Conservation (phyloP, 2,329 filamentous ascomycete species). For the Beauveria pseudobassiana region DNA sequence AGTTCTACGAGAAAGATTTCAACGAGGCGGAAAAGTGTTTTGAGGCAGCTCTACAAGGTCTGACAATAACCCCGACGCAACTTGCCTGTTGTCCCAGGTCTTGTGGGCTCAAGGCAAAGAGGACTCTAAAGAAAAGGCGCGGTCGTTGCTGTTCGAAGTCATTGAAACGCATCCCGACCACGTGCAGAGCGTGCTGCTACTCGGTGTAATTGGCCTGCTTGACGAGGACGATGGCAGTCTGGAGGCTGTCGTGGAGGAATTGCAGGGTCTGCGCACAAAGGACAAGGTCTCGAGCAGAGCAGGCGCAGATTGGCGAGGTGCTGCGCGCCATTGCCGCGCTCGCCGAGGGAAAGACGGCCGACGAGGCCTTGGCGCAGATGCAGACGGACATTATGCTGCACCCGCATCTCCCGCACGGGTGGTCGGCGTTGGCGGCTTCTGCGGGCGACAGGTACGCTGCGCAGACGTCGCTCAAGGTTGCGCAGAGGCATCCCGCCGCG, state of each 20-base stretch:
- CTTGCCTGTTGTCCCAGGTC: constrained; percentile 82
- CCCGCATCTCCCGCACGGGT: constrained; percentile 71
- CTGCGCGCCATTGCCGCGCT: constrained; percentile 65
- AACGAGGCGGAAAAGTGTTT: constrained; percentile 72
- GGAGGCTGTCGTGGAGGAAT: constrained; percentile 71
- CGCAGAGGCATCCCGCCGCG: constrained; percentile 63
- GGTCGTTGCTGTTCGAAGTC: constrained; percentile 71
- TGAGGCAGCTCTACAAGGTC: constrained; percentile 68
- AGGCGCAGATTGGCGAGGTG: constrained; percentile 64
- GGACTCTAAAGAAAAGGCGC: constrained; percentile 65
- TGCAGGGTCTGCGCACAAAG: constrained; percentile 63
- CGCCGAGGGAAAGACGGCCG: constrained; percentile 38
- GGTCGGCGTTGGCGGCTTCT: constrained; percentile 63
- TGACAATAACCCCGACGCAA: constrained; percentile 68
- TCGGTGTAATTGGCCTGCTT: constrained; percentile 77
- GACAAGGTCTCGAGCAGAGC: constrained; percentile 57
- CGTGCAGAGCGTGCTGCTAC: constrained; percentile 68
- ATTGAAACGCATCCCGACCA: constrained; percentile 70
- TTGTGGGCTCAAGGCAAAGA: constrained; percentile 83
- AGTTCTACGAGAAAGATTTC: constrained; percentile 62
- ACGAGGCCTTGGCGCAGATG: constrained; percentile 54
- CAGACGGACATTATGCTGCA: constrained; percentile 74
- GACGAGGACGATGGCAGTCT: constrained; percentile 73
- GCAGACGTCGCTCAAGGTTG: constrained; percentile 77
- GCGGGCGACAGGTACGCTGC: constrained; percentile 49